Evolutionary conservation across 2,329 filamentous ascomycete genomes (phyloP).

Genomic region (Colletotrichum salicis): DNA sequence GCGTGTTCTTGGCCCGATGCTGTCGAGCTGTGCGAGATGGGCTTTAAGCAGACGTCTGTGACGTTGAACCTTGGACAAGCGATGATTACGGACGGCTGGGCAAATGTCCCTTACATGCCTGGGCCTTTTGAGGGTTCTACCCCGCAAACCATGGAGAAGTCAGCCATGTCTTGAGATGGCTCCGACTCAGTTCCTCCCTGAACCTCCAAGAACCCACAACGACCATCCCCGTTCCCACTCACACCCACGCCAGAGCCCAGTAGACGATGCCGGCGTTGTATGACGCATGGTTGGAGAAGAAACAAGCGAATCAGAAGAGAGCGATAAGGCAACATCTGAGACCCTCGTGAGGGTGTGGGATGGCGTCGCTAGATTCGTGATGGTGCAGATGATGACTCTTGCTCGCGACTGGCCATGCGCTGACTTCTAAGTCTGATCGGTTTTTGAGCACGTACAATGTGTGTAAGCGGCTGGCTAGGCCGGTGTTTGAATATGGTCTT

Average conservation of each 20-base stretch:
- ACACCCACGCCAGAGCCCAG: conserved; percentile 27
- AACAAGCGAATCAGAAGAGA: conserved; percentile 17
- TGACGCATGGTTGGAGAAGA: conserved; percentile 28
- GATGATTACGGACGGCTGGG: not conserved
- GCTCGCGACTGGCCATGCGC: conserved; percentile 7
- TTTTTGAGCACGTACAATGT: not conserved
- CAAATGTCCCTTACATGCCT: conserved; percentile 21
- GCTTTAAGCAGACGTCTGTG: not conserved
- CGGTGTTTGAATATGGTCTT: conserved; percentile 11
- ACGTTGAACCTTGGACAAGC: not conserved
- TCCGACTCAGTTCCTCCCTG: conserved; percentile 20
- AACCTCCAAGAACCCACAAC: conserved; percentile 6
- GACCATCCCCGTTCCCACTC: conserved; percentile 23
- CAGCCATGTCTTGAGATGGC: conserved; percentile 9
- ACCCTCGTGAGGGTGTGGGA: conserved; percentile 21
- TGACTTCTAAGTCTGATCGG: not conserved
- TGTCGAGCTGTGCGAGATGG: not conserved
- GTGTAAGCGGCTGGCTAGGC: not conserved
- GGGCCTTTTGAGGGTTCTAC: conserved; percentile 15
- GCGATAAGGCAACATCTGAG: conserved; percentile 32
- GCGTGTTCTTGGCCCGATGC: not conserved
- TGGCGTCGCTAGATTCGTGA: conserved; percentile 20
- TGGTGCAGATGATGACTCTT: conserved; percentile 31
- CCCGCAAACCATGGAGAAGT: conserved; percentile 23
- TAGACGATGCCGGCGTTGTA: conserved; percentile 23